Evolutionary conservation across 2,329 filamentous ascomycete genomes (phyloP), one percentile per base, ranked within the genome.

Genomic region (Phialophora chinensis): DNA sequence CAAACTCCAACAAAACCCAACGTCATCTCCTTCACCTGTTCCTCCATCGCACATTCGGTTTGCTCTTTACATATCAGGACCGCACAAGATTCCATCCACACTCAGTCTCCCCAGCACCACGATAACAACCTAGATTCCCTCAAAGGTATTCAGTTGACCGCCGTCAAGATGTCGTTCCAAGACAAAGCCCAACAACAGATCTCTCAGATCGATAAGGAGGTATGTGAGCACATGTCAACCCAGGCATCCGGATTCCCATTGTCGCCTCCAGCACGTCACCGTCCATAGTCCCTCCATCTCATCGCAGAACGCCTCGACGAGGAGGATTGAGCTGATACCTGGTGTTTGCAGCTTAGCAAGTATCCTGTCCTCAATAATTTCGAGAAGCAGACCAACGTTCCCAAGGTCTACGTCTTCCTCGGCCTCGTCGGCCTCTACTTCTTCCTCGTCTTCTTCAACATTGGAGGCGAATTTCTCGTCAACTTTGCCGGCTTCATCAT

Each of bases 381-480:
- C 73, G 87, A 90, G 83, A 84, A 86, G 78, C 87, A 89, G 79
- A 89, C 87, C 74, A 87, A 83, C 65, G 85, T 90, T 63, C 87
- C 87, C 73, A 90, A 90, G 81, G 87, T 88, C 79, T 90, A 90
- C 76, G 85, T 84, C 69, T 79, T 89, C 77, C 86, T 90, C 56
- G 87, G 87, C 72, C 80, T 90, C 63, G 85, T 81, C 70, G 87
- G 85, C 66, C 81, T 89, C 69, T 90, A 90, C 83, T 88, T 88
- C 81, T 89, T 89, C 84, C 81, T 89, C 63, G 83, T 90, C 79
- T 90, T 90, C 82, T 90, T 90, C 82, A 90, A 90, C 82, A 89
- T 90, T 72, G 87, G 85, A 69, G 87, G 87, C 78, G 85, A 87
- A 75, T 89, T 90, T 79, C 83, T 90, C 66, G 86, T 89, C 76